phyloP scores from a whole-genome alignment of 768 basidiomycete genomes.

The Strobilomyces dryophilus region DNA sequence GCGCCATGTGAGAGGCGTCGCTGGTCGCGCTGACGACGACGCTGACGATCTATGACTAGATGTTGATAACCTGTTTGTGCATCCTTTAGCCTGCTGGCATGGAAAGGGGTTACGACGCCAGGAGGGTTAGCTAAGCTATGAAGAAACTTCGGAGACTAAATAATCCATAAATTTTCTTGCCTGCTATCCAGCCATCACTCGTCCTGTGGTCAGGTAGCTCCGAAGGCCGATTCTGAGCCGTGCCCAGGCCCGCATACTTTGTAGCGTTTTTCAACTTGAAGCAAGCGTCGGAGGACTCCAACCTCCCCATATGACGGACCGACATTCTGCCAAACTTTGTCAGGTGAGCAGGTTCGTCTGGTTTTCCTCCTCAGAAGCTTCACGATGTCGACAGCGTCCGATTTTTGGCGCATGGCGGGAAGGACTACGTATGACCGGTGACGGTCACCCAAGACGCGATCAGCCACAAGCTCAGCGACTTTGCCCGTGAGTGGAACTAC shows the following conservation, averaged over 20 bases:
- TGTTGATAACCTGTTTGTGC: neutral
- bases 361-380: neutral
- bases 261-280: slow-evolving; percentile 87
- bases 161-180: too few species aligned
- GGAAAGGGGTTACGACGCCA: too few species aligned
- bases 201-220: slow-evolving; percentile 52
- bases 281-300: slow-evolving; percentile 73
- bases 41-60: neutral
- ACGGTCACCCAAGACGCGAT: slow-evolving; percentile 95
- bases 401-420: slow-evolving; percentile 94
- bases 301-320: slow-evolving; percentile 80
- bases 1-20: neutral
- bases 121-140: slow-evolving; percentile 1
- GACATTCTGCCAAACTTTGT: slow-evolving; percentile 96
- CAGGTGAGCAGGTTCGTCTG: slow-evolving; percentile 52
- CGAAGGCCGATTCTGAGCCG: neutral
- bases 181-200: slow-evolving; percentile 44
- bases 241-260: slow-evolving; percentile 84
- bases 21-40: neutral
- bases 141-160: too few species aligned
- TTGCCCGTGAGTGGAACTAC: slow-evolving; percentile 37
- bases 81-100: too few species aligned
- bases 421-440: slow-evolving; percentile 80
- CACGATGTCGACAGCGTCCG: slow-evolving; percentile 49
- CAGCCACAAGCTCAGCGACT: slow-evolving; percentile 96